These are phyloP conservation scores for Ricinus communis DNA, from an alignment of 345 rosid species.

Conservation along the genomic window DNA sequence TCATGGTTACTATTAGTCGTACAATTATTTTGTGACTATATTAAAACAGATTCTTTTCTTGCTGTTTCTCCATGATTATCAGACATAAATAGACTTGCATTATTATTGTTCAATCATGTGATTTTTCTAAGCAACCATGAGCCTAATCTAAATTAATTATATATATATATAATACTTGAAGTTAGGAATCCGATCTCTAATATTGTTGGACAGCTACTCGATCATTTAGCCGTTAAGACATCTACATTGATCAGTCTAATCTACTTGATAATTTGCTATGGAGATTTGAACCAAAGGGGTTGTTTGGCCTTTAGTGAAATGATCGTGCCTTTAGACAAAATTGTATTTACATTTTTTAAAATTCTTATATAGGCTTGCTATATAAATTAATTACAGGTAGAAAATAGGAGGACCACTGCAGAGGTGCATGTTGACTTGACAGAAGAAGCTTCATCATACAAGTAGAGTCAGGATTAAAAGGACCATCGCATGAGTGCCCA, in stretches of 20 bases:
- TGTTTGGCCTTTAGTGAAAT: no score
- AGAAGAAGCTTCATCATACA: conserved; percentile 22
- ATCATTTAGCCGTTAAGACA: no score
- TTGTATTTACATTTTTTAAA: no score
- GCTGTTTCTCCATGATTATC: neutral
- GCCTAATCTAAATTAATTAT: neutral
- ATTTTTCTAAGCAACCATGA: neutral
- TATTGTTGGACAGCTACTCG: no score
- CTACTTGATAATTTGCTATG: no score
- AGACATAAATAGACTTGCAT: neutral
- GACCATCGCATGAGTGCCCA: neutral
- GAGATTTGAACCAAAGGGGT: no score
- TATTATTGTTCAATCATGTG: conserved; percentile 3
- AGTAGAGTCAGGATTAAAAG: neutral
- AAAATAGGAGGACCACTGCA: neutral
- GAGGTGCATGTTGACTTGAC: conserved; percentile 22
- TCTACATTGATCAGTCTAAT: no score
- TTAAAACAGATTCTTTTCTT: neutral
- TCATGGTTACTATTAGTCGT: neutral
- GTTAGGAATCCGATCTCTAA: no score
- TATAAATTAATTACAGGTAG: no score
- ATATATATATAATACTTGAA: no score
- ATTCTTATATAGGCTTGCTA: no score
- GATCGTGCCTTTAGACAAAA: no score
- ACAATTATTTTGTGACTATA: neutral